Conservation (phyloP, 2,329 filamentous ascomycete species). For the Albophoma yamanashiensis region DNA sequence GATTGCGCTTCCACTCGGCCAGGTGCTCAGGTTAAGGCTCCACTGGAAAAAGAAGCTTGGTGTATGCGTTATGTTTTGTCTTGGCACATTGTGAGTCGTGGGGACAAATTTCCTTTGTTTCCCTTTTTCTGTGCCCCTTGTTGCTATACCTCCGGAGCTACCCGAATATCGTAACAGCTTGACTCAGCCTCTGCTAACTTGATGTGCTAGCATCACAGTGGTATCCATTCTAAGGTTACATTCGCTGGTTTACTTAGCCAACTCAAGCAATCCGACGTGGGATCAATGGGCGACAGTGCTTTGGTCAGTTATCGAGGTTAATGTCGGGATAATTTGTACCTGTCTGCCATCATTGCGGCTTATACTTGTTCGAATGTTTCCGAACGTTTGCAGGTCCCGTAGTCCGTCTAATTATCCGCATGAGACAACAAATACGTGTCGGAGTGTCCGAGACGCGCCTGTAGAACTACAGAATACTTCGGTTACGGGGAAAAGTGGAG, state of each 20-base stretch:
- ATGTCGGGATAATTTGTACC: background rate
- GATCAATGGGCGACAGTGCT: background rate
- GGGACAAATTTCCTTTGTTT: too few species aligned
- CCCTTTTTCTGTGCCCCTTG: too few species aligned
- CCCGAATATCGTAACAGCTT: too few species aligned
- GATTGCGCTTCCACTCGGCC: slow-evolving; percentile 31
- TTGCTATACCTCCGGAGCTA: too few species aligned
- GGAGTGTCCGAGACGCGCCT: background rate
- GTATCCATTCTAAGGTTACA: background rate
- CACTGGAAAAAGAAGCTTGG: slow-evolving; percentile 31
- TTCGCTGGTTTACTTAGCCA: background rate
- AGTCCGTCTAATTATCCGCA: background rate
- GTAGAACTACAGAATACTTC: too few species aligned
- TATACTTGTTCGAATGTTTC: background rate
- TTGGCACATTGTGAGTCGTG: slow-evolving; percentile 25
- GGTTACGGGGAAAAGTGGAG: too few species aligned
- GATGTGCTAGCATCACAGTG: background rate
- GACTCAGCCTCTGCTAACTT: too few species aligned
- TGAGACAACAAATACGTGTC: background rate
- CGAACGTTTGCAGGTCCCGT: background rate
- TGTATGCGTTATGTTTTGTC: slow-evolving; percentile 30
- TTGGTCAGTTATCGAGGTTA: background rate
- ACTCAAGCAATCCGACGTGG: background rate
- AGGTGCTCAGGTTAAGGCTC: slow-evolving; percentile 25
- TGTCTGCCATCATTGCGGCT: background rate